Evolutionary conservation across 371 early-diverging fungal genomes (phyloP).

Genomic region (Circinella minor): DNA sequence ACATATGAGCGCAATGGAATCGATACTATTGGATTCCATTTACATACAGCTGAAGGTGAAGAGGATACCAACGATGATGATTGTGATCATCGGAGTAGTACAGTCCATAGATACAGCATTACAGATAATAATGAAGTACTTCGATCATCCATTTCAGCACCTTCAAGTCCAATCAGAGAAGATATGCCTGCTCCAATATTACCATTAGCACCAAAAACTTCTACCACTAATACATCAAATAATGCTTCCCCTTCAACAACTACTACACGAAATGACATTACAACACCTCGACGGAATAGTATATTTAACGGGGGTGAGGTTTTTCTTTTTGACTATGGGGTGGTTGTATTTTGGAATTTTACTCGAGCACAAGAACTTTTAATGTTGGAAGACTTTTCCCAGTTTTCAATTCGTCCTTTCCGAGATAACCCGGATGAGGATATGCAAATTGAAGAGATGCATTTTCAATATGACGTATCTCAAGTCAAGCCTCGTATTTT

Average conservation of each 20-base stretch:
- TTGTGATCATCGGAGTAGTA: not conserved
- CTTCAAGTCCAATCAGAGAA: constrained; percentile 10
- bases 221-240: too few relatives aligned
- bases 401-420: constrained; percentile 52
- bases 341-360: constrained; percentile 96
- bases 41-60: not conserved
- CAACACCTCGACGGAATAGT: constrained; percentile 19
- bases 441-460: constrained; percentile 91
- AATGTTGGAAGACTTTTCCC: constrained; percentile 74
- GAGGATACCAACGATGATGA: not conserved
- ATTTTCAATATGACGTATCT: constrained; percentile 82
- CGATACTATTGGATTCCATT: not conserved
- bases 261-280: too few relatives aligned
- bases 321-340: constrained; percentile 93
- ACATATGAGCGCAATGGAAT: constrained; percentile 19
- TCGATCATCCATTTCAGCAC: constrained; percentile 15
- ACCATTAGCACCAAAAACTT: not conserved
- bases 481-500: constrained; percentile 65
- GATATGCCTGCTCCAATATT: not conserved
- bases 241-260: not conserved
- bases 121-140: not conserved
- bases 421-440: constrained; percentile 65
- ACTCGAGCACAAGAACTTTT: constrained; percentile 81
- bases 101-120: not conserved
- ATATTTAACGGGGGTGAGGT: constrained; percentile 73